These are phyloP conservation scores for Trichomonas vaginalis DNA, from an alignment of 208 protist genomes.

Conservation along the genomic window DNA sequence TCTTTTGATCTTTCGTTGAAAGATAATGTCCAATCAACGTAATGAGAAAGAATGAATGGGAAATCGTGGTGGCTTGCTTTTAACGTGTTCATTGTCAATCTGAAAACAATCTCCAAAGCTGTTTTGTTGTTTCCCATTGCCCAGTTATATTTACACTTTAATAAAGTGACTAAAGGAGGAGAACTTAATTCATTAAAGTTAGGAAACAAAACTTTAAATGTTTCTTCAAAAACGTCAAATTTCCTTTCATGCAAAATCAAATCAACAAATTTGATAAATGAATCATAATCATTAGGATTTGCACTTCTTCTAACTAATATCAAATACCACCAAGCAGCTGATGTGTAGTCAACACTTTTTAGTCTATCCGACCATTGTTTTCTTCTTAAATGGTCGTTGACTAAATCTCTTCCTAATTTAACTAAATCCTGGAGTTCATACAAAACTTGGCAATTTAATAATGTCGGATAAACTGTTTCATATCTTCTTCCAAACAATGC, in stretches of 20 bases:
- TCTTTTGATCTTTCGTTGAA: neutral
- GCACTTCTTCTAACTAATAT: neutral
- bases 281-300: neutral
- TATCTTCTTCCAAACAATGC: neutral
- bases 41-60: neutral
- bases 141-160: neutral
- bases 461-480: neutral
- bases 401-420: neutral
- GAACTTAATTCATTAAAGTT: neutral
- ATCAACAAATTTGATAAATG: neutral
- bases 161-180: neutral
- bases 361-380: neutral
- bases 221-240: slow-evolving; percentile 1
- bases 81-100: neutral
- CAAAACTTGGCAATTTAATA: neutral
- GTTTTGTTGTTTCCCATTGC: neutral
- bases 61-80: neutral
- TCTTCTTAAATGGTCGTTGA: neutral
- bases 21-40: neutral
- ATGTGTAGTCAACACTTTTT: neutral
- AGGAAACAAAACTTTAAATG: neutral
- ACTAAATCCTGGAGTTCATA: neutral
- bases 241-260: neutral
- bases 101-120: neutral
- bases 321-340: neutral